Percentiles rank a stretch among this genome's conserved stretches.
These are phyloP conservation scores for Citrullus amarus DNA, from an alignment of 306 rosid genomes.

Conservation along the genomic window DNA sequence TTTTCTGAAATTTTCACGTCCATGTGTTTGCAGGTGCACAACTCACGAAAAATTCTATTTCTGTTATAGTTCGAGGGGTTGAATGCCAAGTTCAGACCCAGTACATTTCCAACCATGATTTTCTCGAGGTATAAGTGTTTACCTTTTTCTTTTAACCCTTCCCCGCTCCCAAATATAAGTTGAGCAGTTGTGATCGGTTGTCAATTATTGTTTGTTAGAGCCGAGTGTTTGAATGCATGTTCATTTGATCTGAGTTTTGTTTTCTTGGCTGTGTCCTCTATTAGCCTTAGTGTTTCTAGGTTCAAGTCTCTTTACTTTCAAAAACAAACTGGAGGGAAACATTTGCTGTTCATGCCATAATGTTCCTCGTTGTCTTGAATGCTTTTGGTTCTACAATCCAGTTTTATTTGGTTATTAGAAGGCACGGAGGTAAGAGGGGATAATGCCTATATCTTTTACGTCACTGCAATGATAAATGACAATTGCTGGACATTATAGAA, in stretches of 20 bases:
- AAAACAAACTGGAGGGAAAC: neutral
- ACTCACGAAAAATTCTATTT: slow-evolving; percentile 30
- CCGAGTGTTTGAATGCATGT: neutral
- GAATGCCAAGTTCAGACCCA: slow-evolving; percentile 52
- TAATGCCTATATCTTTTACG: neutral
- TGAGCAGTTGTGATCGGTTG: neutral
- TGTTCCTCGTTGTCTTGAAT: neutral
- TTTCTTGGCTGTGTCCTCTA: neutral
- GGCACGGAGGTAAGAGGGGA: neutral
- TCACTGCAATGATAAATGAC: neutral
- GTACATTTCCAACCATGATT: slow-evolving; percentile 73
- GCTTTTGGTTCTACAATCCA: neutral
- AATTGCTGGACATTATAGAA: neutral
- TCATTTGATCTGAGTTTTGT: neutral
- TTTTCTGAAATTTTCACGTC: neutral
- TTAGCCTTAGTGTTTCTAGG: neutral
- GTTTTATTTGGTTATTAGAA: neutral
- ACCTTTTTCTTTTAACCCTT: neutral
- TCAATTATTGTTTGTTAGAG: neutral
- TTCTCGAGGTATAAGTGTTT: slow-evolving; percentile 55
- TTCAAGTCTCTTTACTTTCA: neutral
- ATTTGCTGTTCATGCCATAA: neutral
- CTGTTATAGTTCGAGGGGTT: slow-evolving; percentile 50
- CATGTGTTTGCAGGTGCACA: slow-evolving; percentile 29
- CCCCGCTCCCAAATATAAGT: neutral